Base-by-base conservation (phyloP, 257 asterid genomes). In the Datura wrightii region DNA sequence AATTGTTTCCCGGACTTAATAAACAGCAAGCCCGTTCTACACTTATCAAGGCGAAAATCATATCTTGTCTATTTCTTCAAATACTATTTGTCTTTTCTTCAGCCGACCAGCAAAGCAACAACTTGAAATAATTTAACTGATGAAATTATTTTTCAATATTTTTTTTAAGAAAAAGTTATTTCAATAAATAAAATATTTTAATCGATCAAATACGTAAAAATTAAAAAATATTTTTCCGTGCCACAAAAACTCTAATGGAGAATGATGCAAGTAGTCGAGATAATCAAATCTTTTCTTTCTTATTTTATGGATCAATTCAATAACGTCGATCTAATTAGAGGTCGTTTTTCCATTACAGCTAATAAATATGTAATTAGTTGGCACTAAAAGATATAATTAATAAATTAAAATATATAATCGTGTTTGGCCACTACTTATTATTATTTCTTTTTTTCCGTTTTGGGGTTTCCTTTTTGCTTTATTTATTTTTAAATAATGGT, bases 361-460 rank as follows among this genome's bases (percentile, higher is more conserved):
- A 41, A 70, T 70, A 41, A 37, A 41, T 39, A 69, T 41, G 24
- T 2, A 42, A 42, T 71, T 71, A 42, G 37, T 44, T 44, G 10
- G 10, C 79, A 71, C 79, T 8, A 8, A 41, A 3, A 39, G 37
- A 39, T 67, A 67, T 14, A 39, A 11, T 53, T 54, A 10, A 13
- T 18, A 16, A 56, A 42, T 9, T 44, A 10, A 72, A 46, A 72
- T 42, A 10, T 44, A 0, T 44, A 19, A 44, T 74, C 60, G 60
- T 74, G 81, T 74, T 24, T 50, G 81, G 60, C 81, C 80, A 74
- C 80, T 50, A 74, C 81, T 11, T 3, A 10, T 19, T 56, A n/a
- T 13, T 74, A n/a, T 44, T 71, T 19, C 10, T n/a, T 2, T 70
- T 71, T 74, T 74, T 24, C 56, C 56, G 18, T n/a, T 42, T 71